phyloP scores from a whole-genome alignment of 75 land plant species.

The Azolla pinnata region DNA sequence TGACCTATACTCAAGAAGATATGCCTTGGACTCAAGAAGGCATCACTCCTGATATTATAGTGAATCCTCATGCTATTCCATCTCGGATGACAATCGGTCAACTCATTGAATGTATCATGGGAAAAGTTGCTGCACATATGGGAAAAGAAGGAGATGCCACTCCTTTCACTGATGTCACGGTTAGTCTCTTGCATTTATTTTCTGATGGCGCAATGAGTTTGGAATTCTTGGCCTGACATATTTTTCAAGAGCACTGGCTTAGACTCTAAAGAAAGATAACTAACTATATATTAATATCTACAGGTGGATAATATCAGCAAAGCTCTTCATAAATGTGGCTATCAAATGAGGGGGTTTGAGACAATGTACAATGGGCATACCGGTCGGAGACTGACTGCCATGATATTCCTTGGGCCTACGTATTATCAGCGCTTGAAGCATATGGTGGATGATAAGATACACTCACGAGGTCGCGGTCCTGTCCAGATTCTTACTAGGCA shows the following conservation, averaged over 20 bases:
- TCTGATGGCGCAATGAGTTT: background rate
- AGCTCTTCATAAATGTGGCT: conserved; percentile 96
- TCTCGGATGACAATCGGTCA: conserved; percentile 99
- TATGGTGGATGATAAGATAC: conserved; percentile 99
- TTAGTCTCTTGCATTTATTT: conserved; percentile 22
- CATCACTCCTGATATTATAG: conserved; percentile 96
- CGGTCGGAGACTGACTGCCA: conserved; percentile 68
- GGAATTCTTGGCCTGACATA: background rate
- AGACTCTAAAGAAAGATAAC: no score
- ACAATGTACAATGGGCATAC: conserved; percentile 99
- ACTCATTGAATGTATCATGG: conserved; percentile 99
- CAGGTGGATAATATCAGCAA: conserved; percentile 97
- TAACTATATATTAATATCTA: conserved; percentile 7
- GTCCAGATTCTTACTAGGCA: conserved; percentile 96
- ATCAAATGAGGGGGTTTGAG: conserved; percentile 98
- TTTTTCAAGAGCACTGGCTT: no score
- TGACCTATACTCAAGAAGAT: conserved; percentile 98
- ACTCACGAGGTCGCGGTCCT: conserved; percentile 96
- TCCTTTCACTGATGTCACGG: conserved; percentile 99
- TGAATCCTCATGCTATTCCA: conserved; percentile 99
- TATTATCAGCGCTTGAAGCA: conserved; percentile 97
- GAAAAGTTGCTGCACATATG: conserved; percentile 98
- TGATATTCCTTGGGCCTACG: conserved; percentile 97
- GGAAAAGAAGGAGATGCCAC: conserved; percentile 99
- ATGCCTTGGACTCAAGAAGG: conserved; percentile 99